Evolutionary conservation across 768 basidiomycete genomes (phyloP).

Genomic region (Clathrus columnatus): DNA sequence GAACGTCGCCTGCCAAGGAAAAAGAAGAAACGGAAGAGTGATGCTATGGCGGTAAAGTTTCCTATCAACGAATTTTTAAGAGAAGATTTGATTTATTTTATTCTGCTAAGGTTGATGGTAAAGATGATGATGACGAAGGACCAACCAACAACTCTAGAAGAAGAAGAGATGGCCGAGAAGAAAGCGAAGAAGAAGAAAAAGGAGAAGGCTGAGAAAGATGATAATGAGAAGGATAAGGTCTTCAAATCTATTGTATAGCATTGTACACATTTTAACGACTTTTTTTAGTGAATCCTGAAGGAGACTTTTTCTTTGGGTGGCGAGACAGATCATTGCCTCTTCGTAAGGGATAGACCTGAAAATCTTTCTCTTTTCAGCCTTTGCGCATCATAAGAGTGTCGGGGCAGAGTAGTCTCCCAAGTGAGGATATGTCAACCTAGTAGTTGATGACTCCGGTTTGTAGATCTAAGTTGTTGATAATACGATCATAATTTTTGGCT

Average conservation of each 20-base stretch:
- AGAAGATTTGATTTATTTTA: too few species aligned
- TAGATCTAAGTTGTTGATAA: neutral
- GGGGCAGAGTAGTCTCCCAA: neutral
- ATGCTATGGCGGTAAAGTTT: constrained; percentile 58
- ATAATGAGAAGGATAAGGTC: constrained; percentile 30
- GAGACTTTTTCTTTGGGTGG: neutral
- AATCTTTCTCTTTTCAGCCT: neutral
- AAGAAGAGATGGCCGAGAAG: constrained; percentile 80
- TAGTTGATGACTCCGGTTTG: neutral
- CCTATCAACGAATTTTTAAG: too few species aligned
- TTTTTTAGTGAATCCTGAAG: too few species aligned
- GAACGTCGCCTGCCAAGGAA: constrained; percentile 40
- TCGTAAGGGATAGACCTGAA: neutral
- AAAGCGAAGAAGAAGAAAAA: constrained; percentile 53
- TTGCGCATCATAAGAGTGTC: neutral
- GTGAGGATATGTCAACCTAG: neutral
- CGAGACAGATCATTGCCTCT: neutral
- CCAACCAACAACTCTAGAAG: constrained; percentile 70
- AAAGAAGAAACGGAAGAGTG: constrained; percentile 62
- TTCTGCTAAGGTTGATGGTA: too few species aligned
- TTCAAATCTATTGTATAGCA: too few species aligned
- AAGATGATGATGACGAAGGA: constrained; percentile 36
- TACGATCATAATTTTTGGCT: neutral
- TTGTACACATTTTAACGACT: too few species aligned
- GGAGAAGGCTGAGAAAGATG: too few species aligned